Base-by-base conservation (phyloP, 2,329 filamentous ascomycete species). In the Pleomassaria siparia region DNA sequence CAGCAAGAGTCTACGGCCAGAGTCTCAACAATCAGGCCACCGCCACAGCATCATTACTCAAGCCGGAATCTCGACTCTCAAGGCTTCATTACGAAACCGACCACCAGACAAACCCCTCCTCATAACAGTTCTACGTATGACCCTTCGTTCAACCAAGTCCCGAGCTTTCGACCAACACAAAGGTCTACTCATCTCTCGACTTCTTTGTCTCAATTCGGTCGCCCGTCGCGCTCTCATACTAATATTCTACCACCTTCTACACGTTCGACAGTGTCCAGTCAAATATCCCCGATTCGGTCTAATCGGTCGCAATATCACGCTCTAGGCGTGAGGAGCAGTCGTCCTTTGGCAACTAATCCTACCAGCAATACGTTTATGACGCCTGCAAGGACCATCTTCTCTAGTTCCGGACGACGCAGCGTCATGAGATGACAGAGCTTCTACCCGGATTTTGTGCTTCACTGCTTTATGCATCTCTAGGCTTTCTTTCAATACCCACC, bases 301-400 rank as follows among this genome's bases (percentile, higher is more conserved):
- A 46, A 44, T 9, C 53, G 45, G 22, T 37, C 51, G 15, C 53
- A 61, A 28, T 57, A 50, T 52, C 49, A 58, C 7, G 47, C 35
- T 10, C 16, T 63, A 36, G 64, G 63, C 20, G 56, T 63, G 1
- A 54, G 61, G 9, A 65, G 60, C 49, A 63, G 63, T 46, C 56
- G 49, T 12, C 48, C 49, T 7, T 44, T 30, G 8, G 47, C 48
- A 21, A 21, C 21, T 2, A 46, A 40, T 7, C 36, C 33, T 8
- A 24, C 33, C 3, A 32, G 46, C 13, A 42, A 46, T 36, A 36
- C 12, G 8, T 40, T 41, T 30, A 30, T 37, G 21, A 42, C 29
- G 8, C 43, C 55, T 10, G 25, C 46, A 4, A 52, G 50, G n/a
- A 43, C 42, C 13, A 15, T 41, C 3, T 51, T 49, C 21, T 47